Conservation (phyloP, 352 stramenopile genomes). For the Discostella stelligera region DNA sequence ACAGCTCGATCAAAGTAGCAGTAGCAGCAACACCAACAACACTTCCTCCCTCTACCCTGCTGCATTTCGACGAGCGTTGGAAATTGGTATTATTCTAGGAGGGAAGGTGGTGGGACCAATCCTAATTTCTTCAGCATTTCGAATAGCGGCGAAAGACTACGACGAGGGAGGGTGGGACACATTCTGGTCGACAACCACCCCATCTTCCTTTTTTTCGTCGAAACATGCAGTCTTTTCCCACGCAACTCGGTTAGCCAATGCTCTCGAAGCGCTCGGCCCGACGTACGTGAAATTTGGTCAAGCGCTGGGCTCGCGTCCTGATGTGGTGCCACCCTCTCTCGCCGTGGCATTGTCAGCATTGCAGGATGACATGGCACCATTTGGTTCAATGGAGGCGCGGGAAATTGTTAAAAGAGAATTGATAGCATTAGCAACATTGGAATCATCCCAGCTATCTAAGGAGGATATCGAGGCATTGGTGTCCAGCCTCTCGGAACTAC, state of each 20-base stretch:
- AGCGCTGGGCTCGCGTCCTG: slow-evolving; percentile 73
- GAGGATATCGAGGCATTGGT: slow-evolving; percentile 55
- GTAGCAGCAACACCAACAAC: neutral
- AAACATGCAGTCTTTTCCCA: slow-evolving; percentile 37
- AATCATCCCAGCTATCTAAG: neutral
- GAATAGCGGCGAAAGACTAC: neutral
- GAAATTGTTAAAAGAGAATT: slow-evolving; percentile 60
- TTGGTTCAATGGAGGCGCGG: slow-evolving; percentile 63
- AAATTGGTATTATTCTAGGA: slow-evolving; percentile 47
- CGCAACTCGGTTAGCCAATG: slow-evolving; percentile 45
- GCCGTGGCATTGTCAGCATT: slow-evolving; percentile 59
- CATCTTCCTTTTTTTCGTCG: slow-evolving; percentile 1
- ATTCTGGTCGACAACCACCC: slow-evolving; percentile 34
- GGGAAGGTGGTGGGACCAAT: slow-evolving; percentile 33
- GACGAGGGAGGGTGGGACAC: slow-evolving; percentile 32
- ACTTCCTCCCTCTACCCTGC: neutral
- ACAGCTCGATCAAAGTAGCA: neutral
- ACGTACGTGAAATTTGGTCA: slow-evolving; percentile 86
- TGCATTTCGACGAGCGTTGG: slow-evolving; percentile 36
- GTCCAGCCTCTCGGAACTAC: slow-evolving; percentile 39
- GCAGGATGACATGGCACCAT: slow-evolving; percentile 83
- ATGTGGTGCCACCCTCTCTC: slow-evolving; percentile 80
- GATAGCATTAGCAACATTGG: neutral
- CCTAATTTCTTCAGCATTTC: slow-evolving; percentile 8
- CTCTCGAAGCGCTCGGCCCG: slow-evolving; percentile 78